Evolutionary conservation across 257 asterid genomes (phyloP).

Genomic region (Capsicum rhomboideum): DNA sequence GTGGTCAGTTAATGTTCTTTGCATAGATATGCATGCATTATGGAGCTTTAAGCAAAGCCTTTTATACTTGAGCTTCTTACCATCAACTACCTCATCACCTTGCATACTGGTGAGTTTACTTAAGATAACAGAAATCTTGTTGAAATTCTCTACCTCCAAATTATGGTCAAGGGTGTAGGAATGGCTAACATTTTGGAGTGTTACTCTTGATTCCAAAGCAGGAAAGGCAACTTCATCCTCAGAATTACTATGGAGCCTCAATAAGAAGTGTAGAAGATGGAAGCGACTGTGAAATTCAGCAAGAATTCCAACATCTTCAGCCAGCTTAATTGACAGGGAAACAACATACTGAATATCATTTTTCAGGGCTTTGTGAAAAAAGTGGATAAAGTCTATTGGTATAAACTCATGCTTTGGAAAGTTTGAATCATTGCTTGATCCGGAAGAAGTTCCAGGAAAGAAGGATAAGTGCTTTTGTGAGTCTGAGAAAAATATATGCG

Average conservation of each 20-base stretch:
- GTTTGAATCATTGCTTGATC: conserved; percentile 12
- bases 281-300: conserved; percentile 42
- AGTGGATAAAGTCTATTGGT: conserved; percentile 53
- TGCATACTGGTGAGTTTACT: conserved; percentile 33
- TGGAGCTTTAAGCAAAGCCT: conserved; percentile 56
- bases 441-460: conserved; percentile 22
- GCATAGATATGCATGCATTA: conserved; percentile 56
- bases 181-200: conserved; percentile 56
- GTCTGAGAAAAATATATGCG: conserved; percentile 42
- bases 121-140: conserved; percentile 37
- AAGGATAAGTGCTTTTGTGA: conserved; percentile 27
- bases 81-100: conserved; percentile 17
- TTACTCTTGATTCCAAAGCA: conserved; percentile 68
- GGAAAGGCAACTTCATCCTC: conserved; percentile 72
- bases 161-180: conserved; percentile 70
- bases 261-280: conserved; percentile 37
- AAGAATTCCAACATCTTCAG: conserved; percentile 30
- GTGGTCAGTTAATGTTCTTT: conserved; percentile 60
- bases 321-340: conserved; percentile 51
- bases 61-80: conserved; percentile 20
- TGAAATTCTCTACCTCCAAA: conserved; percentile 51
- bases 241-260: conserved; percentile 50
- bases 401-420: conserved; percentile 30
- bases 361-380: conserved; percentile 59
- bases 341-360: conserved; percentile 53